Base-by-base conservation (phyloP, 1,284 basidiomycete genomes). In the Agroathelia rolfsii region DNA sequence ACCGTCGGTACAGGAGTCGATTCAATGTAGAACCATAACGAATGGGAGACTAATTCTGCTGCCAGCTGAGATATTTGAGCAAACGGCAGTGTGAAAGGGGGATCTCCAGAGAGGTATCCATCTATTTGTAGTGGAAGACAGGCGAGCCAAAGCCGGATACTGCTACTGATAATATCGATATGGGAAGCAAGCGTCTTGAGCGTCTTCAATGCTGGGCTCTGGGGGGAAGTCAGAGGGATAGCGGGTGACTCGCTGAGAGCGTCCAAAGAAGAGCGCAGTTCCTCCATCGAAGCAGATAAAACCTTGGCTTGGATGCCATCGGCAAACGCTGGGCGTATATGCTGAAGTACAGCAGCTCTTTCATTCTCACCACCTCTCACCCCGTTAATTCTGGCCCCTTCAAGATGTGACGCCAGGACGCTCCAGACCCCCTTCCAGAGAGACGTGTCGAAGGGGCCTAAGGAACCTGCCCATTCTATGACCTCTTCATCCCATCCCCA, bases 401-500 rank as follows among this genome's bases (percentile, higher is more conserved):
- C 77, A 4, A 86, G 49, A 76, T 81, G 90, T 3, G 74, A 76
- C 0, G 77, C 64, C 15, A 69, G 54, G 4, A 62, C 63, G 17
- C 60, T 53, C 76, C 77, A 84, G 1, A 74, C 41, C 2, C 65
- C 62, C 1, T 53, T 56, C 66, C 72, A 63, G n/a, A n/a, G n/a
- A n/a, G 24, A 6, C 48, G 24, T 15, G 41, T 39, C 9, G 32
- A 27, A 15, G 42, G 37, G 3, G 44, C 47, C 42, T 7, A 72
- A 44, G n/a, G n/a, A n/a, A n/a, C n/a, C n/a, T n/a, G n/a, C n/a
- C n/a, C n/a, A n/a, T n/a, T n/a, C n/a, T n/a, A n/a, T n/a, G 2
- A 79, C 53, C 28, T 84, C 76, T 1, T 67, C 63, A 9, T 58
- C 64, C 88, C 88, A 94, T 0, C 68, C 72, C 69, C 82, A 81